phyloP scores from a whole-genome alignment of 2,329 filamentous ascomycete species.

The Colletotrichum tanaceti region DNA sequence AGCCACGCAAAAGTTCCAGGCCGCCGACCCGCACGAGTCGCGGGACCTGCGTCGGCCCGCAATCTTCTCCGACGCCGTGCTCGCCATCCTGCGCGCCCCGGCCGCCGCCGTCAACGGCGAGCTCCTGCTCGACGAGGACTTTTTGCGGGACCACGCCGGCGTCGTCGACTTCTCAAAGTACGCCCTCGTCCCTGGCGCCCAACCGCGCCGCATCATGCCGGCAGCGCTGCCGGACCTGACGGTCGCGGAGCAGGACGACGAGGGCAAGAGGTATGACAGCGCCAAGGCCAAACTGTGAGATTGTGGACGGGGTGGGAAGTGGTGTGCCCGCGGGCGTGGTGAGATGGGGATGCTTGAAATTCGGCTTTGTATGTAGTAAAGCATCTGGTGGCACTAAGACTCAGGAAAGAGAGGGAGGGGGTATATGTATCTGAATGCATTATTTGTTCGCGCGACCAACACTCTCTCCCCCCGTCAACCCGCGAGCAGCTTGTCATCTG shows the following conservation, averaged over 20 bases:
- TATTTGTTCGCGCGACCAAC: not conserved
- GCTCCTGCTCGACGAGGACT: constrained; percentile 83
- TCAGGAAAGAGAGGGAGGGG: constrained; percentile 12
- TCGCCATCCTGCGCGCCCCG: constrained; percentile 75
- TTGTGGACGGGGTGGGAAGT: not conserved
- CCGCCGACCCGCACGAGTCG: constrained; percentile 57
- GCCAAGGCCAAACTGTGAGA: constrained; percentile 53
- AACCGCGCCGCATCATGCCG: constrained; percentile 83
- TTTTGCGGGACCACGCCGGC: constrained; percentile 72
- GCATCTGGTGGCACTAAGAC: not conserved
- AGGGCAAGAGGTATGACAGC: constrained; percentile 79
- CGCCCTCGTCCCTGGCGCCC: constrained; percentile 71
- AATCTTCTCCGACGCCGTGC: constrained; percentile 83
- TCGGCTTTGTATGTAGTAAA: not conserved
- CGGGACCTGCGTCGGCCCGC: constrained; percentile 74
- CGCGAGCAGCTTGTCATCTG: constrained; percentile 40
- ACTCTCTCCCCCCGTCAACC: constrained; percentile 18
- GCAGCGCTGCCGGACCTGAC: constrained; percentile 73
- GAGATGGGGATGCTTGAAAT: not conserved
- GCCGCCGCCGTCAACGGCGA: constrained; percentile 74
- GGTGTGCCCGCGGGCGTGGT: not conserved
- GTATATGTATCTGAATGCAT: constrained; percentile 20
- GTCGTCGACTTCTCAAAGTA: constrained; percentile 80
- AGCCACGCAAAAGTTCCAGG: constrained; percentile 70
- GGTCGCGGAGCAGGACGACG: constrained; percentile 83